These are phyloP conservation scores for Castanopsis chinensis DNA, from an alignment of 306 rosid species.

Conservation along the genomic window DNA sequence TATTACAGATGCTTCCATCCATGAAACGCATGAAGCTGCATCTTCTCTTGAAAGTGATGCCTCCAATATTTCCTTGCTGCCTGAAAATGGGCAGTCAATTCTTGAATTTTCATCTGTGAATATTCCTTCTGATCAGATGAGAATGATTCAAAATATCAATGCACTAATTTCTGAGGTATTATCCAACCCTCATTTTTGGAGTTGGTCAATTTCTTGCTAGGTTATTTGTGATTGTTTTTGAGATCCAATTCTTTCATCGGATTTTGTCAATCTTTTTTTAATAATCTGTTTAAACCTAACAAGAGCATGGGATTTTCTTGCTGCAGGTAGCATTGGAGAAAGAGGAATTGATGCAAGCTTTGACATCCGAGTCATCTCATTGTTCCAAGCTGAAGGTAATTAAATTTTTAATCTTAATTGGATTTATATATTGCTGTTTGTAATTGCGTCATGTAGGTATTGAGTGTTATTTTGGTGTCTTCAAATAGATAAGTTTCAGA, in stretches of 20 bases:
- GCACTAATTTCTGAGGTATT: constrained; percentile 84
- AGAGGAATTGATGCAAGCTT: constrained; percentile 73
- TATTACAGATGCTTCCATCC: constrained; percentile 31
- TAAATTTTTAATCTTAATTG: neutral
- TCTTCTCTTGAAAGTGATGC: constrained; percentile 37
- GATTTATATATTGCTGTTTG: constrained; percentile 2
- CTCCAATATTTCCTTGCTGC: constrained; percentile 32
- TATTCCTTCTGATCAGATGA: constrained; percentile 80
- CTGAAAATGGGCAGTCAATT: constrained; percentile 37
- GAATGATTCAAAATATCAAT: constrained; percentile 73
- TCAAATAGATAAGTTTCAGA: neutral
- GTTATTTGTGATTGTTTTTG: neutral
- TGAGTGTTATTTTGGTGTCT: neutral
- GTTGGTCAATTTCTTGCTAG: constrained; percentile 1
- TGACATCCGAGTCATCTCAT: constrained; percentile 73
- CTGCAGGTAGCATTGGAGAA: constrained; percentile 88
- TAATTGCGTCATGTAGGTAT: neutral
- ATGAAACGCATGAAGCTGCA: constrained; percentile 38
- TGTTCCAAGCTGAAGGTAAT: constrained; percentile 79
- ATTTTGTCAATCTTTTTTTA: constrained; percentile 9
- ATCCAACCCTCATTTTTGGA: constrained; percentile 15
- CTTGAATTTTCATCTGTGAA: constrained; percentile 48
- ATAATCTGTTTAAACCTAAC: constrained; percentile 1
- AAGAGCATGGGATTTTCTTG: constrained; percentile 23
- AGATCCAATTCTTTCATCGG: neutral